Base-by-base conservation (phyloP, 441 rosid genomes). In the Gossypium schwendimanii region DNA sequence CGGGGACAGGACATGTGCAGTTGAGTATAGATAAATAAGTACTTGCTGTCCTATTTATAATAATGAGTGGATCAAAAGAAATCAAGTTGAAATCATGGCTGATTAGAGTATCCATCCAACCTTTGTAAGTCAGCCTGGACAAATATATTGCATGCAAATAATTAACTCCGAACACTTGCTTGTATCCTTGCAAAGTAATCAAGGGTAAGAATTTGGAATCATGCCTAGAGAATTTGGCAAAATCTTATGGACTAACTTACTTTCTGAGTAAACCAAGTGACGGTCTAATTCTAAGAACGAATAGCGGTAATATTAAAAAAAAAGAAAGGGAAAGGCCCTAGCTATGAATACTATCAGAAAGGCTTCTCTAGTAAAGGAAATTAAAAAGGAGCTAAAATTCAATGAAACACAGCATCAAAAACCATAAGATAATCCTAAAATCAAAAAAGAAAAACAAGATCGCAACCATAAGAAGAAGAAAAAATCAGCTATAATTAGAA, bases 71-170 rank as follows among this genome's bases (percentile, higher is more conserved):
- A 31, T 58, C 45, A 33, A 61, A 15, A 61, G 66, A 61, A 33
- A 61, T 33, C 45, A 61, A 61, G 47, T 33, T 33, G 23, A 61
- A 61, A 31, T 28, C 64, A 31, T 61, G 66, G 66, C 47, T 62
- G n/a, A 62, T 15, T 33, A 62, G 36, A 62, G 66, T 23, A 57
- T 11, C 14, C 62, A 57, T 57, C 62, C 62, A 57, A 23, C n/a
- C 28, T 23, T 4, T 1, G 33, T 57, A 57, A 39, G 2, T 23
- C 31, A 23, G 62, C 62, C 28, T 57, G 36, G 28, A 12, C 26
- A 54, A 18, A 54, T 20, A 54, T 9, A 53, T 53, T 10, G 21
- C 57, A 53, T 18, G 12, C 23, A 53, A 17, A 17, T 53, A 53
- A 53, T 53, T 17, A 53, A 53, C 23, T 53, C 57, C 57, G 18